Conservation (phyloP, 352 stramenopile genomes). For the Pythium apleroticum region DNA sequence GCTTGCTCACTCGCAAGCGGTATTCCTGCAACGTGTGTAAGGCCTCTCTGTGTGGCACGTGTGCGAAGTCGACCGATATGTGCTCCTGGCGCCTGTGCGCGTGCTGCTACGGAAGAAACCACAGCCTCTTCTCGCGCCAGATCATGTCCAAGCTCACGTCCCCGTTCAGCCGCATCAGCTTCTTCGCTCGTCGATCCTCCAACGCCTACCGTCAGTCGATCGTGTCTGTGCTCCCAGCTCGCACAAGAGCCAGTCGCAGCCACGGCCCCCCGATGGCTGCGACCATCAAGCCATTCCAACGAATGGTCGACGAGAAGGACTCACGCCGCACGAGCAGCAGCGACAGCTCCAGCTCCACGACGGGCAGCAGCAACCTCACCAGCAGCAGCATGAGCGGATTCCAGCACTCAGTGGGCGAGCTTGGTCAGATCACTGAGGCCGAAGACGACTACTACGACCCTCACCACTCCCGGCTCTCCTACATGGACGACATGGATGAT, state of each 20-base stretch:
- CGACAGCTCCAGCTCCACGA: constrained; percentile 16
- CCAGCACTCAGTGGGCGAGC: constrained; percentile 14
- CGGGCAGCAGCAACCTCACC: constrained; percentile 15
- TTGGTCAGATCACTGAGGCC: constrained; percentile 16
- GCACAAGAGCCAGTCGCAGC: constrained; percentile 10
- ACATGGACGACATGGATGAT: constrained; percentile 12
- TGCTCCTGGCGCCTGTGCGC: constrained; percentile 61
- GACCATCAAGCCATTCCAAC: constrained; percentile 18
- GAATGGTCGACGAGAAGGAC: not conserved
- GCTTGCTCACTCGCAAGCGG: constrained; percentile 61
- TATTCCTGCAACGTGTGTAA: constrained; percentile 65
- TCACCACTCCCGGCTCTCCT: constrained; percentile 4
- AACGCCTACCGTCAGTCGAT: constrained; percentile 21
- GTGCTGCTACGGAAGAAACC: constrained; percentile 64
- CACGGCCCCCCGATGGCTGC: constrained; percentile 14
- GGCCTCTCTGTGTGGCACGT: constrained; percentile 60
- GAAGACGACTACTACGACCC: constrained; percentile 18
- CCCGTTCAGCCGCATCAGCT: constrained; percentile 34
- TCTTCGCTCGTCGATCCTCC: constrained; percentile 20
- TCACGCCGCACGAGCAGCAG: constrained; percentile 21
- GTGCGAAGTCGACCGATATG: constrained; percentile 60
- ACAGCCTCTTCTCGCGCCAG: constrained; percentile 55
- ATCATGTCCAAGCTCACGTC: constrained; percentile 47
- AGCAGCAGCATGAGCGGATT: constrained; percentile 11
- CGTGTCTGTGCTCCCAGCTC: not conserved